Evolutionary conservation across 2,329 filamentous ascomycete species (phyloP).

Genomic region (Ambrosiella beaveri): DNA sequence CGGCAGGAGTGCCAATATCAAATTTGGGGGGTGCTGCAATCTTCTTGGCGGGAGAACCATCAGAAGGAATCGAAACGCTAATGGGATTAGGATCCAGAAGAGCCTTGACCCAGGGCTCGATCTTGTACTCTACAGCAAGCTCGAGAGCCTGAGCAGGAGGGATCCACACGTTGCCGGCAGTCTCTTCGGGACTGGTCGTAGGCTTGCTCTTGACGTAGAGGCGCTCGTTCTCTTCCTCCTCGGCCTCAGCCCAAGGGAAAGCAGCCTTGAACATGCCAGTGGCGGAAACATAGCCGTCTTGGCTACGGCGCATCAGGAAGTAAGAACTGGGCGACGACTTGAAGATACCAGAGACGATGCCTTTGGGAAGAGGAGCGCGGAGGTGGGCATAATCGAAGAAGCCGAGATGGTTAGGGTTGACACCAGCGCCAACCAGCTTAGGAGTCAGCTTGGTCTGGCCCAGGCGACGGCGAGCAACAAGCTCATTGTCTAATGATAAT

Average conservation of each 20-base stretch:
- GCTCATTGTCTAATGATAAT: constrained; percentile 41
- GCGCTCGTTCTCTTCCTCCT: constrained; percentile 61
- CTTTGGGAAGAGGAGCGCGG: constrained; percentile 78
- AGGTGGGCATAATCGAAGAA: constrained; percentile 94
- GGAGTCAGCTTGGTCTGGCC: constrained; percentile 83
- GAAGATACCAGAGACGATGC: constrained; percentile 86
- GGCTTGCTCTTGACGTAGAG: constrained; percentile 68
- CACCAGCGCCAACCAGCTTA: constrained; percentile 59
- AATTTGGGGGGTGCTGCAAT: constrained; percentile 74
- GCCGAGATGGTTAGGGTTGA: constrained; percentile 57
- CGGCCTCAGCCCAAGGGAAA: constrained; percentile 57
- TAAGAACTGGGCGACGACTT: constrained; percentile 78
- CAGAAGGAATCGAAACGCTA: constrained; percentile 31
- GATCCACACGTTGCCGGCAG: constrained; percentile 94
- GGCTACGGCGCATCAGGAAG: constrained; percentile 85
- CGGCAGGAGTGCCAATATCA: constrained; percentile 24
- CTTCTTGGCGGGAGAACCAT: constrained; percentile 52
- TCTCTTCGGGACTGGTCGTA: constrained; percentile 75
- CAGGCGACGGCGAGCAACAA: constrained; percentile 69
- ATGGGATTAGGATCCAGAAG: constrained; percentile 80
- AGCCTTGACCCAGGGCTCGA: constrained; percentile 77
- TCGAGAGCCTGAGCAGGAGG: constrained; percentile 63
- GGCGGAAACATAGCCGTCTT: constrained; percentile 68
- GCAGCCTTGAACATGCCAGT: constrained; percentile 89
- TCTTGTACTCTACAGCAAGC: constrained; percentile 73